These are phyloP conservation scores for Platanthera guangdongensis DNA, from an alignment of 106 monocot genomes.

Conservation along the genomic window DNA sequence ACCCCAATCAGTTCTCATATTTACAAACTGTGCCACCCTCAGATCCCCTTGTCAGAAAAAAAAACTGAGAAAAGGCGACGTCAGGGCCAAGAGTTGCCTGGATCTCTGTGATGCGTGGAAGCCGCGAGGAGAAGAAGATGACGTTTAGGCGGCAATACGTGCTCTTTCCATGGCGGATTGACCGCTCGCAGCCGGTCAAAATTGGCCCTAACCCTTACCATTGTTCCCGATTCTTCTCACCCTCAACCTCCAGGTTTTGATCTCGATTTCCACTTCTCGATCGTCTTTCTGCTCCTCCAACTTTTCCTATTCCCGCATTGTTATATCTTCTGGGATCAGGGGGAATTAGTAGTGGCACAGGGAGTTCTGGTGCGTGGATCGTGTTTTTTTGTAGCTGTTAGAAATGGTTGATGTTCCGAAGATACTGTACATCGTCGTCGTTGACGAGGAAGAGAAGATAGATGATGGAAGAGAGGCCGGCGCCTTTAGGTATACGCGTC, in stretches of 20 bases:
- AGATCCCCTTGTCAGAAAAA: background rate
- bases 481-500: constrained; percentile 41
- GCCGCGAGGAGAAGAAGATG: background rate
- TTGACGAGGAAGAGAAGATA: constrained; percentile 5
- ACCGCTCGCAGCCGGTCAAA: background rate
- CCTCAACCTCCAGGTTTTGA: background rate
- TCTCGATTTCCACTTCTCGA: background rate
- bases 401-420: constrained; percentile 11
- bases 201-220: background rate
- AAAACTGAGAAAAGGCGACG: background rate
- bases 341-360: background rate
- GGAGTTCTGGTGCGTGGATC: background rate
- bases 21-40: background rate
- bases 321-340: background rate
- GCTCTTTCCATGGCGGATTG: constrained; percentile 1
- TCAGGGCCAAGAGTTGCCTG: background rate
- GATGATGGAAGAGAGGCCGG: background rate
- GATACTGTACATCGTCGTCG: constrained; percentile 11
- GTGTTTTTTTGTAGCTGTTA: background rate
- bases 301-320: background rate
- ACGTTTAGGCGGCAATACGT: constrained; percentile 1
- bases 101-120: constrained; percentile 9
- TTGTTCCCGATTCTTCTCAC: background rate
- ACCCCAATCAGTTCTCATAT: background rate
- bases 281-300: background rate